Percentiles rank a stretch among this genome's conserved stretches.
Evolutionary conservation across 1,139 yeast genomes (phyloP).

Genomic region (Yamadazyma conglobata): DNA sequence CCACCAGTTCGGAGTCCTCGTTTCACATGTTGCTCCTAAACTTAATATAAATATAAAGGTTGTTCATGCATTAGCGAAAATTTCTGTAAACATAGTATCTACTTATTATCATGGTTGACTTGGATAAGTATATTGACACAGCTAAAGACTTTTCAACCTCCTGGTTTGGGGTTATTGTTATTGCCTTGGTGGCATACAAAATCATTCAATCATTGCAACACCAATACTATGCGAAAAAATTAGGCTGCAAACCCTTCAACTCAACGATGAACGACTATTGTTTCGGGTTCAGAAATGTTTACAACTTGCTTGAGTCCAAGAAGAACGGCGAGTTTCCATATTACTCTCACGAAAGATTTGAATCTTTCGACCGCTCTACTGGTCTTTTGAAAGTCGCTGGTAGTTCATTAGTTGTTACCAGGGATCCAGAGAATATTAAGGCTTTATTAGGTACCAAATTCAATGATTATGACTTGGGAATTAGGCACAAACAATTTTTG

Average conservation of each 20-base stretch:
- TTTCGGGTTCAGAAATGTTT: conserved; percentile 23
- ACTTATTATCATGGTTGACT: too few species aligned
- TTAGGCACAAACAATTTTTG: conserved; percentile 38
- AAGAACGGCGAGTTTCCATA: conserved; percentile 25
- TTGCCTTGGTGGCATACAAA: conserved; percentile 8
- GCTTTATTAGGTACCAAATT: conserved; percentile 42
- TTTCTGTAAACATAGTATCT: too few species aligned
- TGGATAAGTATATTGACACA: background rate
- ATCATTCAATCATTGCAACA: conserved; percentile 4
- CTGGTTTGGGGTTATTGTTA: conserved; percentile 5
- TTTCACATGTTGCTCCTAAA: background rate
- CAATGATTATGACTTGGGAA: conserved; percentile 50
- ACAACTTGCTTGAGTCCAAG: conserved; percentile 15
- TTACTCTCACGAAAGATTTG: conserved; percentile 16
- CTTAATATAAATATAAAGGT: background rate
- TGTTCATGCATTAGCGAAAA: too few species aligned
- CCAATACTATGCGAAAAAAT: conserved; percentile 10
- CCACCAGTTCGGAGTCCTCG: background rate
- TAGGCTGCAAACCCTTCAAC: conserved; percentile 20
- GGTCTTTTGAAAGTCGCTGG: conserved; percentile 7
- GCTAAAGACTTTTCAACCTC: conserved; percentile 1
- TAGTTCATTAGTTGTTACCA: conserved; percentile 14
- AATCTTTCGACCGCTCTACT: conserved; percentile 8
- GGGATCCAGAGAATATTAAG: conserved; percentile 33
- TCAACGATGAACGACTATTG: conserved; percentile 14